Conservation (phyloP, 805 yeast genomes). For the Yarrowia phangngaensis region DNA sequence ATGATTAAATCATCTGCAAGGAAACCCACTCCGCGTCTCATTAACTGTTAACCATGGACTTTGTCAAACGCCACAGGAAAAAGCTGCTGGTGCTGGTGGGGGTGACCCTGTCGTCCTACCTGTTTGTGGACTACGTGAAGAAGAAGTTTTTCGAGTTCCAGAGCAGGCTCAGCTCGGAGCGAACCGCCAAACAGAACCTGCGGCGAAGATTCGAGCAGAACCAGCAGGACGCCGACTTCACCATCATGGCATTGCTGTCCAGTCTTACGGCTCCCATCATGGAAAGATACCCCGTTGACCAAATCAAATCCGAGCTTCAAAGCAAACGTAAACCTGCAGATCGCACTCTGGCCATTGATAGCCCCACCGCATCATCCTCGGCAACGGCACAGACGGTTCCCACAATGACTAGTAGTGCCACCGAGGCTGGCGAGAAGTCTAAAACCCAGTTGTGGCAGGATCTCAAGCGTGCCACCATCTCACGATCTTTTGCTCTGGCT, state of each 20-base stretch:
- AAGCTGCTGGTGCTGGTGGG: constrained; percentile 47
- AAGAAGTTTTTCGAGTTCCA: constrained; percentile 50
- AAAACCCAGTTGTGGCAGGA: constrained; percentile 80
- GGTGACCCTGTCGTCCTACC: constrained; percentile 45
- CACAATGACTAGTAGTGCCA: constrained; percentile 20
- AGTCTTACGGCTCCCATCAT: constrained; percentile 64
- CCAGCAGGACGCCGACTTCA: constrained; percentile 81
- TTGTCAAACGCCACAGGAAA: constrained; percentile 46
- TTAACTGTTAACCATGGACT: constrained; percentile 34
- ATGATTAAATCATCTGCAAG: neutral
- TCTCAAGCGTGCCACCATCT: constrained; percentile 66
- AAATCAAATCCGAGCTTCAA: constrained; percentile 65
- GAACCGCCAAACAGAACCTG: constrained; percentile 62
- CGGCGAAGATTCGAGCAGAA: constrained; percentile 85
- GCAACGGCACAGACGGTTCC: constrained; percentile 23
- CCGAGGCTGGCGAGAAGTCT: constrained; percentile 38
- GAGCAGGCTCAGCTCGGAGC: constrained; percentile 52
- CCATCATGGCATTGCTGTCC: constrained; percentile 77
- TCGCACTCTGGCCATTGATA: constrained; percentile 27
- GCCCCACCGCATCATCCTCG: constrained; percentile 23
- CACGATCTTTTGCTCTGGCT: constrained; percentile 66
- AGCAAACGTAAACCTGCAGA: constrained; percentile 45
- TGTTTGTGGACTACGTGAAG: constrained; percentile 45
- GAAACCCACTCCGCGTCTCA: neutral
- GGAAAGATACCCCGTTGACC: constrained; percentile 63